phyloP scores from a whole-genome alignment of 1,284 basidiomycete genomes.

The Agaricales sp. region DNA sequence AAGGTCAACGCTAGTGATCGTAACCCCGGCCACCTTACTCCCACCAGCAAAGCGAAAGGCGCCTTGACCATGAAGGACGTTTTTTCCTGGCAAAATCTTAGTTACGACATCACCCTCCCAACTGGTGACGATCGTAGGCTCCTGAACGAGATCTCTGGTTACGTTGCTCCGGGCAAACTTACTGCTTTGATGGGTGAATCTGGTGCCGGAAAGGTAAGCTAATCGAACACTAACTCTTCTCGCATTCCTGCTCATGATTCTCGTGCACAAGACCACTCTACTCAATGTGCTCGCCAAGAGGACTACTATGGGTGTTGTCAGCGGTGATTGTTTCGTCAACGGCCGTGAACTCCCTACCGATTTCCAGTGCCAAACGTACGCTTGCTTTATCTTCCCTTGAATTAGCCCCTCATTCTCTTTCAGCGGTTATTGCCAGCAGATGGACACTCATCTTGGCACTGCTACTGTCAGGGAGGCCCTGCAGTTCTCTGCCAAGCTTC shows the following conservation, averaged over 20 bases:
- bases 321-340: conserved; percentile 72
- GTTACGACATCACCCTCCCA: conserved; percentile 50
- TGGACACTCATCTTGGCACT: conserved; percentile 66
- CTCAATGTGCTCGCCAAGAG: conserved; percentile 81
- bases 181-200: conserved; percentile 75
- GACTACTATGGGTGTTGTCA: conserved; percentile 68
- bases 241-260: no score
- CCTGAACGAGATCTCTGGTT: conserved; percentile 75
- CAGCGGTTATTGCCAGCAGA: conserved; percentile 72
- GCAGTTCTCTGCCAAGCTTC: conserved; percentile 71
- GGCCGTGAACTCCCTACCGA: conserved; percentile 26
- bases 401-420: conserved; percentile 8
- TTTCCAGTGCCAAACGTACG: neutral
- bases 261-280: conserved; percentile 48
- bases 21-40: neutral
- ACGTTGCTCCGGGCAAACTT: conserved; percentile 73
- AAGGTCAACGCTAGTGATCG: neutral
- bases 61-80: neutral
- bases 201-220: conserved; percentile 51
- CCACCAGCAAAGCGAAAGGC: neutral
- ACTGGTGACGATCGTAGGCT: conserved; percentile 48
- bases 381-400: neutral
- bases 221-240: neutral
- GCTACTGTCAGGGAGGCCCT: conserved; percentile 81
- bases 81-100: conserved; percentile 57